Evolutionary conservation across 1,284 basidiomycete genomes (phyloP), one percentile per base, ranked within the genome.

Genomic region (Rhodotorula glutinis): DNA sequence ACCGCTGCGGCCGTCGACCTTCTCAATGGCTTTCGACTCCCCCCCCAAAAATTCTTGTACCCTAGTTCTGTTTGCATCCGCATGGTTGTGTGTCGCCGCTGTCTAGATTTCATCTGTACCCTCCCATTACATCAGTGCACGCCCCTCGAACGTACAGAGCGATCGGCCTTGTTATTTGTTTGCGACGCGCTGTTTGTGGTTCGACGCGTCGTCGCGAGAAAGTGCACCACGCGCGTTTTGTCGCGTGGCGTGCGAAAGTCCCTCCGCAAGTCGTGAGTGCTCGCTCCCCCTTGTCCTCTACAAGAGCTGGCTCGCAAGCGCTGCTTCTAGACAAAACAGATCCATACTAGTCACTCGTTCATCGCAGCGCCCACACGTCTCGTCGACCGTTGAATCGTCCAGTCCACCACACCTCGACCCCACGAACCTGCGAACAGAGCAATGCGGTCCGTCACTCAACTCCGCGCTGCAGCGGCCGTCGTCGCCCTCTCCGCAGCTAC

Each of bases 381-480:
- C 11, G 33, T 11, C 33, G 33, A 11, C 33, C 23, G 14, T 38
- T 11, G 13, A n/a, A n/a, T 4, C 13, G 17, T 1, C 44, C 29
- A 11, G 11, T 43, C 16, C 23, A 41, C 13, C 53, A 47, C 47
- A 49, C 47, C n/a, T 9, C n/a, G 10, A n/a, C 47, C 43, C n/a
- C n/a, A n/a, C n/a, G 33, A 53, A 14, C n/a, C 44, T 33, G n/a
- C n/a, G n/a, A n/a, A n/a, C 43, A 33, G 19, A 9, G 27, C 46
- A 17, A 25, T 43, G n/a, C 49, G 49, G 16, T 27, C 49, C 25
- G 19, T 63, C 55, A 41, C 58, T 43, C 59, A 55, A 58, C 56
- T 62, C 51, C 16, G 52, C 53, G 30, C 33, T 47, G 53, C 47
- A 5, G 33, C 49, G n/a, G 56, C 44, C 17, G 49, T 53, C 47